Conservation (phyloP, 2,329 filamentous ascomycete genomes). For the Myriosclerotinia duriaeana region DNA sequence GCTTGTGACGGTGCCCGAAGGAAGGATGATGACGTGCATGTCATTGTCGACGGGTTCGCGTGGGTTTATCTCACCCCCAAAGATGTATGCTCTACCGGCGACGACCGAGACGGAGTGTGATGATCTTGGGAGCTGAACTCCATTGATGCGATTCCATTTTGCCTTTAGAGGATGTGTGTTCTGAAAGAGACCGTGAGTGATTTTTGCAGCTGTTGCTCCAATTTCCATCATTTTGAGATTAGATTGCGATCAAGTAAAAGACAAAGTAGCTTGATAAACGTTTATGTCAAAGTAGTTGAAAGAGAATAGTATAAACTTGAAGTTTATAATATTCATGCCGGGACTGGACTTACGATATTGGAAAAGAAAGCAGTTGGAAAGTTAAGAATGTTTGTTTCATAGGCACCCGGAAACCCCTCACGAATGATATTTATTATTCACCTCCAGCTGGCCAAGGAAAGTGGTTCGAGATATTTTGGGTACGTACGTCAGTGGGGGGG, state of each 20-base stretch:
- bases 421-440: no score
- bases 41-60: slow-evolving; percentile 70
- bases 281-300: background rate
- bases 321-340: background rate
- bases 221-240: slow-evolving; percentile 37
- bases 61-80: slow-evolving; percentile 71
- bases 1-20: slow-evolving; percentile 52
- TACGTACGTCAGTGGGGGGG: slow-evolving; percentile 3
- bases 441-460: slow-evolving; percentile 6
- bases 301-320: background rate
- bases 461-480: slow-evolving; percentile 9
- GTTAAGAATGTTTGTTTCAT: no score
- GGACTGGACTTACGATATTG: background rate
- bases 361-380: background rate
- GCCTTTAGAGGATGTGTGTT: slow-evolving; percentile 47
- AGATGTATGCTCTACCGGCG: slow-evolving; percentile 62
- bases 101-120: slow-evolving; percentile 69
- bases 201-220: slow-evolving; percentile 30
- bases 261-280: background rate
- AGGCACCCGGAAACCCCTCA: no score
- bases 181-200: slow-evolving; percentile 35
- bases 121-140: slow-evolving; percentile 64
- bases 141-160: slow-evolving; percentile 58
- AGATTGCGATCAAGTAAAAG: background rate
- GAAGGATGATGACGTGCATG: slow-evolving; percentile 65